Percentiles rank a stretch among this genome's conserved stretches.
Conservation (phyloP, 768 basidiomycete species). For the Agrocybe praecox region DNA sequence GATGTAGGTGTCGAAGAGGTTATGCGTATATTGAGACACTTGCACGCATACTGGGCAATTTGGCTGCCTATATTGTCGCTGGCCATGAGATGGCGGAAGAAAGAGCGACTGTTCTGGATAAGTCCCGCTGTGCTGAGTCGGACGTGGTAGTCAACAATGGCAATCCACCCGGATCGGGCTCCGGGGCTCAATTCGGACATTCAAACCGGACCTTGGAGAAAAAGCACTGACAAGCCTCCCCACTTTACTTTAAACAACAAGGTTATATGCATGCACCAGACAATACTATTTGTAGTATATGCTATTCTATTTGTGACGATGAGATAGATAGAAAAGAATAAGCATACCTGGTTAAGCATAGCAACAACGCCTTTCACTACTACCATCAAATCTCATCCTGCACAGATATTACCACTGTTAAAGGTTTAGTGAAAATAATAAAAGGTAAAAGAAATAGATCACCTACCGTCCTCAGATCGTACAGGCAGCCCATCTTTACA, state of each 20-base stretch:
- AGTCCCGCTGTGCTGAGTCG: slow-evolving; percentile 18
- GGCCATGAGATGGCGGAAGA: slow-evolving; percentile 29
- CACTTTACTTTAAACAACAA: slow-evolving; percentile 8
- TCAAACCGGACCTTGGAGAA: slow-evolving; percentile 15
- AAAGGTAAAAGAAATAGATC: too few species aligned
- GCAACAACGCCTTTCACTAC: too few species aligned
- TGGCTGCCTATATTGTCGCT: slow-evolving; percentile 16
- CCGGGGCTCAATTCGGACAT: slow-evolving; percentile 33
- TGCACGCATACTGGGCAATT: slow-evolving; percentile 52
- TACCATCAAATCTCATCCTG: too few species aligned
- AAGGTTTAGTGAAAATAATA: too few species aligned
- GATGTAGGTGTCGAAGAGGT: slow-evolving; percentile 35
- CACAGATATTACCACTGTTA: too few species aligned
- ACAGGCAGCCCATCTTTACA: too few species aligned
- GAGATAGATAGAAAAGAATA: too few species aligned
- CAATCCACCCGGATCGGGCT: slow-evolving; percentile 39
- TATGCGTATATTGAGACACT: slow-evolving; percentile 73
- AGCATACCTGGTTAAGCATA: too few species aligned
- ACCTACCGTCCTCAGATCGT: too few species aligned
- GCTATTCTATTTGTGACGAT: too few species aligned
- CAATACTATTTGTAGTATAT: too few species aligned
- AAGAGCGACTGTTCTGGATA: slow-evolving; percentile 9
- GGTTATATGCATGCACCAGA: too few species aligned
- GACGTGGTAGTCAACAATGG: slow-evolving; percentile 22
- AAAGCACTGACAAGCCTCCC: not conserved